Percentiles rank a stretch among this genome's conserved stretches.
phyloP scores from a whole-genome alignment of 179 eudicot genomes.

The Actinidia chinensis region DNA sequence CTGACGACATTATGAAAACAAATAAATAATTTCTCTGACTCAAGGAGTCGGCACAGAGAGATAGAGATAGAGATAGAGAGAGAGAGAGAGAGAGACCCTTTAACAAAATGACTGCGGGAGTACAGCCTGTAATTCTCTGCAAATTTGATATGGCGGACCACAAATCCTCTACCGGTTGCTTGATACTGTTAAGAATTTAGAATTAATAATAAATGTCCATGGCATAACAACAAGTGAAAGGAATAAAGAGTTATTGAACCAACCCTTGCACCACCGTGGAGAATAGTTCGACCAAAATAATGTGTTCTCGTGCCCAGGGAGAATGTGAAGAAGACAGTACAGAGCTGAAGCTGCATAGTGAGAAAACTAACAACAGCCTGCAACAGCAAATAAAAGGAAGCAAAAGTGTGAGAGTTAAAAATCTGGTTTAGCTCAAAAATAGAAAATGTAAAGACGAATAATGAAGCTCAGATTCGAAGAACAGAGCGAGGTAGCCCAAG shows the following conservation, averaged over 20 bases:
- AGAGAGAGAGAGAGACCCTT: constrained; percentile 64
- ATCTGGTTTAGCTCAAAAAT: background rate
- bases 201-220: background rate
- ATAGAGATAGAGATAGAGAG: background rate
- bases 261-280: constrained; percentile 98
- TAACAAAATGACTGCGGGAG: constrained; percentile 98
- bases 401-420: background rate
- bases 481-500: background rate
- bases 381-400: constrained; percentile 15
- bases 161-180: constrained; percentile 98
- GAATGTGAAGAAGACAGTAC: constrained; percentile 95
- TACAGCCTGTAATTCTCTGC: constrained; percentile 98
- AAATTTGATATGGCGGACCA: constrained; percentile 91
- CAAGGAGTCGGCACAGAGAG: background rate
- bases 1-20: constrained; percentile 37
- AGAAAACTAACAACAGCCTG: constrained; percentile 97
- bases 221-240: background rate
- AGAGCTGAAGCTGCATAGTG: constrained; percentile 96
- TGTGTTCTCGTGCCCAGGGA: constrained; percentile 96
- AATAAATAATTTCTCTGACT: background rate
- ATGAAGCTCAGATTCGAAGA: background rate
- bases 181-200: constrained; percentile 62
- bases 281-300: constrained; percentile 97
- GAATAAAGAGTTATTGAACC: constrained; percentile 24
- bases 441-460: background rate